A percentile compares a stretch with the other conserved stretches of the same genome.
Conservation (phyloP, 331 rosid species). For the Spiraea crenata region DNA sequence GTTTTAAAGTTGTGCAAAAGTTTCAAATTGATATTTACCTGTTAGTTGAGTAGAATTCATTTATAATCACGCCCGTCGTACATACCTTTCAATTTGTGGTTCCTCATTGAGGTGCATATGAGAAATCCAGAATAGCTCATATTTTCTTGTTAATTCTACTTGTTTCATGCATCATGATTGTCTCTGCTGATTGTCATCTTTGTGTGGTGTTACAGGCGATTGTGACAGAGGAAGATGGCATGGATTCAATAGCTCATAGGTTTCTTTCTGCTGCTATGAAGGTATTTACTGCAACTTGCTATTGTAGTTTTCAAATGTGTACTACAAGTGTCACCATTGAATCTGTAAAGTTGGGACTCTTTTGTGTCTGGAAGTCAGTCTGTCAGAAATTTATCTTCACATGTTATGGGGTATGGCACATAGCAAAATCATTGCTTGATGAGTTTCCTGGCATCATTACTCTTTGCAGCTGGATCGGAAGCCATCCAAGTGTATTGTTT, state of each 20-base stretch:
- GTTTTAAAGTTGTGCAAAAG: background rate
- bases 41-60: background rate
- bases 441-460: slow-evolving; percentile 18
- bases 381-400: background rate
- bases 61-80: background rate
- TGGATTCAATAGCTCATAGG: slow-evolving; percentile 98
- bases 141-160: background rate
- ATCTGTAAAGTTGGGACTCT: no score
- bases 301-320: background rate
- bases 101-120: background rate
- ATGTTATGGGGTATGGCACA: background rate
- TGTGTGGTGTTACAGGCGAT: slow-evolving; percentile 58
- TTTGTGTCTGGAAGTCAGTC: background rate
- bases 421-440: background rate
- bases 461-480: slow-evolving; percentile 77
- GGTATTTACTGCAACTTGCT: slow-evolving; percentile 37
- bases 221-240: slow-evolving; percentile 95
- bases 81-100: background rate
- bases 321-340: background rate
- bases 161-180: background rate
- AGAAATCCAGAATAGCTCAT: background rate
- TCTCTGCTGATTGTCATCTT: slow-evolving; percentile 28
- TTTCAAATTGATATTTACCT: background rate
- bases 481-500: slow-evolving; percentile 95
- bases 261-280: slow-evolving; percentile 98